Evolutionary conservation across 208 protist genomes (phyloP).

Genomic region (Trichomonas gallinae): DNA sequence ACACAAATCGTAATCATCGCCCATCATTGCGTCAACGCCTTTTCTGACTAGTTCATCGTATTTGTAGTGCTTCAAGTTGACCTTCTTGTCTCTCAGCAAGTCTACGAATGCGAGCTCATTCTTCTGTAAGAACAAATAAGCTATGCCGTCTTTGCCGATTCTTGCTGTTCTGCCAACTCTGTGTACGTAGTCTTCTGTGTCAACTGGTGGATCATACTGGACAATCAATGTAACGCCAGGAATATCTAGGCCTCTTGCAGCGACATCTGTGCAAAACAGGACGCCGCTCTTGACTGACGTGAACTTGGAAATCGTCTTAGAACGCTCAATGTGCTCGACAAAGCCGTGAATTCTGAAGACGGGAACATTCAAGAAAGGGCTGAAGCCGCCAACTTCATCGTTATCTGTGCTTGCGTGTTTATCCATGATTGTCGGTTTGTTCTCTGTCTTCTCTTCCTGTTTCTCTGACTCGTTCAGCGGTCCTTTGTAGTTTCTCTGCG

Average conservation of each 20-base stretch:
- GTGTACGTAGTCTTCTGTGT: conserved; percentile 82
- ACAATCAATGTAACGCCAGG: conserved; percentile 82
- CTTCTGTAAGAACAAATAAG: not conserved
- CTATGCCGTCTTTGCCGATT: conserved; percentile 5
- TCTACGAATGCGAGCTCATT: not conserved
- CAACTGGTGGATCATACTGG: conserved; percentile 84
- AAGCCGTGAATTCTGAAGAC: conserved; percentile 79
- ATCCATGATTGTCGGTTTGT: not conserved
- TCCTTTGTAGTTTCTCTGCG: not conserved
- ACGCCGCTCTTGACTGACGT: conserved; percentile 60
- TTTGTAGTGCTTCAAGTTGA: not conserved
- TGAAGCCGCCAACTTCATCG: conserved; percentile 3
- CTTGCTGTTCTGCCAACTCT: conserved; percentile 37
- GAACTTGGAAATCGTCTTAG: conserved; percentile 66
- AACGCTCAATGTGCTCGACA: conserved; percentile 74
- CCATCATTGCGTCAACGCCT: not conserved
- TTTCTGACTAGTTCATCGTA: not conserved
- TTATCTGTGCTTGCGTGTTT: not conserved
- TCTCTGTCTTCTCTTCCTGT: not conserved
- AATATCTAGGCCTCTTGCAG: conserved; percentile 60
- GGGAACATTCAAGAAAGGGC: not conserved
- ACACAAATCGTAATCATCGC: not conserved
- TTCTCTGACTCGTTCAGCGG: not conserved
- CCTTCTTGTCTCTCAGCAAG: not conserved
- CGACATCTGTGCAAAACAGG: conserved; percentile 78